phyloP scores from a whole-genome alignment of 345 rosid genomes.

The Eutrema yunnanense region DNA sequence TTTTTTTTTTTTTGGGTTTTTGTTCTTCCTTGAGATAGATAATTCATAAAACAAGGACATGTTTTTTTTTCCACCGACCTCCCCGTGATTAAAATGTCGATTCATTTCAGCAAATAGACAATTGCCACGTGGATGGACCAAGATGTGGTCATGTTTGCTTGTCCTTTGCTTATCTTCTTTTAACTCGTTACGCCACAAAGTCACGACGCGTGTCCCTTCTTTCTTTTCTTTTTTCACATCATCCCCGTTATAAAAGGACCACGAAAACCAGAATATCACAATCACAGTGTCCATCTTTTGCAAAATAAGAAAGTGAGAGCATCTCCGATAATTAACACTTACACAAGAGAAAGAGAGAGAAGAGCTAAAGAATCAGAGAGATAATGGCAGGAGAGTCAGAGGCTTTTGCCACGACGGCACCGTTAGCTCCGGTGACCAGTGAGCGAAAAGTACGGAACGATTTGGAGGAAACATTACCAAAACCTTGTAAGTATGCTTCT shows the following conservation, averaged over 20 bases:
- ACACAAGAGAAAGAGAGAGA: background rate
- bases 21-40: too few species aligned
- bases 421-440: constrained; percentile 58
- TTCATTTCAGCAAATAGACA: background rate
- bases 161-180: background rate
- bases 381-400: constrained; percentile 16
- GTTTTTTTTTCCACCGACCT: background rate
- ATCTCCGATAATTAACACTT: constrained; percentile 5
- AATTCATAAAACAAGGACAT: background rate
- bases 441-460: constrained; percentile 52
- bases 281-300: background rate
- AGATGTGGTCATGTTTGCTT: constrained; percentile 4
- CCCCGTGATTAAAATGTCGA: background rate
- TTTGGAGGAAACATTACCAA: constrained; percentile 60
- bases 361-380: background rate
- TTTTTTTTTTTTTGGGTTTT: too few species aligned
- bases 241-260: background rate
- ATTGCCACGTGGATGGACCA: constrained; percentile 4
- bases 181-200: background rate
- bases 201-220: background rate
- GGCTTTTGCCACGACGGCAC: constrained; percentile 54
- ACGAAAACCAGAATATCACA: background rate
- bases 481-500: constrained; percentile 53
- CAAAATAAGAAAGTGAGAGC: background rate
- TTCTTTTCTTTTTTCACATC: background rate